Conservation (phyloP, 169 alveolate species). For the Fabrea salina region DNA sequence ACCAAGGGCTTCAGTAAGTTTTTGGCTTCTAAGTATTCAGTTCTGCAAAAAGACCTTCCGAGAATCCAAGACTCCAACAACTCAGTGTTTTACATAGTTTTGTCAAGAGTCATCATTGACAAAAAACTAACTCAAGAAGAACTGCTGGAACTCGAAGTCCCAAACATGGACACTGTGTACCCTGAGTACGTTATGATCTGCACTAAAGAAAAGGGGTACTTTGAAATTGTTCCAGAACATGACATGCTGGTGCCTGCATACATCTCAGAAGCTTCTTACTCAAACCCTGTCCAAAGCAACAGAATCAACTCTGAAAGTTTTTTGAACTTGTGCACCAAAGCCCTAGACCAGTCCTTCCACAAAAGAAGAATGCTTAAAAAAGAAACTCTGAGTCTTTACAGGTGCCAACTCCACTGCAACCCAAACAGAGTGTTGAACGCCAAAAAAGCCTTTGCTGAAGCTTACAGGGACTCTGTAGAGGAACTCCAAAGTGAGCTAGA, state of each 20-base stretch:
- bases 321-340: background rate
- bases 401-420: no score
- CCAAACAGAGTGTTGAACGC: no score
- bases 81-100: background rate
- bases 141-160: background rate
- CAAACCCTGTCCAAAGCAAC: background rate
- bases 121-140: background rate
- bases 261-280: background rate
- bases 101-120: background rate
- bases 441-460: no score
- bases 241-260: background rate
- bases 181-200: conserved; percentile 31
- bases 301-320: background rate
- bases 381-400: no score
- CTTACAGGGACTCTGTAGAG: no score
- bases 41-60: background rate
- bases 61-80: background rate
- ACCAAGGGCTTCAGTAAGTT: background rate
- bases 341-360: background rate
- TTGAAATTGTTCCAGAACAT: background rate
- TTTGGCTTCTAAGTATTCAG: background rate
- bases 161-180: background rate
- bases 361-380: background rate
- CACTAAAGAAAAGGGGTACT: conserved; percentile 5
- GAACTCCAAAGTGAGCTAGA: no score